Evolutionary conservation across 2,329 filamentous ascomycete species (phyloP).

Genomic region (Fusarium chuoi): DNA sequence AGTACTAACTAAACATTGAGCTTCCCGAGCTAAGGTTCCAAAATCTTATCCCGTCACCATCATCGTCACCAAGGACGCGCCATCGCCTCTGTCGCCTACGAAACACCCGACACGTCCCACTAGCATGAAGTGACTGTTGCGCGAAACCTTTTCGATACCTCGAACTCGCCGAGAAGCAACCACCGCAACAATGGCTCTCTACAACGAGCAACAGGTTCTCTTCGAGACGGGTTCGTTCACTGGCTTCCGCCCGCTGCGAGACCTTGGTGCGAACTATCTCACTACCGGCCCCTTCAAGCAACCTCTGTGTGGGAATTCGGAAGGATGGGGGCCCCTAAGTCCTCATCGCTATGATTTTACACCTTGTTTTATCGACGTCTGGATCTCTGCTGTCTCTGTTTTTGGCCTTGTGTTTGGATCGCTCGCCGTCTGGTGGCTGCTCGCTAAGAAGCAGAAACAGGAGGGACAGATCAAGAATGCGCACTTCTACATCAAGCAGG

Average conservation of each 20-base stretch:
- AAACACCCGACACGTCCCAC: slow-evolving; percentile 6
- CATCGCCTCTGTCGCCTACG: slow-evolving; percentile 12
- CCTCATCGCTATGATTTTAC: slow-evolving; percentile 91
- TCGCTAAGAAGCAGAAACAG: slow-evolving; percentile 71
- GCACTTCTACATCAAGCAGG: slow-evolving; percentile 94
- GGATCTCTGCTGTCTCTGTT: slow-evolving; percentile 79
- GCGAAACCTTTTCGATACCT: slow-evolving; percentile 55
- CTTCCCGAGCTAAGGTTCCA: slow-evolving; percentile 26
- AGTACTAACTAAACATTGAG: slow-evolving; percentile 1
- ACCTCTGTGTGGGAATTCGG: slow-evolving; percentile 85
- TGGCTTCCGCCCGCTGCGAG: slow-evolving; percentile 62
- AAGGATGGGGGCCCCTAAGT: slow-evolving; percentile 96
- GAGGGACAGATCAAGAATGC: slow-evolving; percentile 80
- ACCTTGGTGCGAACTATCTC: slow-evolving; percentile 70
- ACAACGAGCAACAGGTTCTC: slow-evolving; percentile 58
- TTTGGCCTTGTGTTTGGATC: slow-evolving; percentile 84
- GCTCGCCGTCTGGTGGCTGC: slow-evolving; percentile 81
- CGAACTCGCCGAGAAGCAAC: slow-evolving; percentile 12
- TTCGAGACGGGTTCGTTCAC: slow-evolving; percentile 70
- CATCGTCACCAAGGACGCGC: slow-evolving; percentile 22
- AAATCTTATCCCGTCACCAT: slow-evolving; percentile 13
- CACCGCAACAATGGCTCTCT: slow-evolving; percentile 44
- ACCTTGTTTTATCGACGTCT: slow-evolving; percentile 95
- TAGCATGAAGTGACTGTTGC: slow-evolving; percentile 52
- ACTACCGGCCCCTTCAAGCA: slow-evolving; percentile 65